phyloP scores from a whole-genome alignment of 2,329 filamentous ascomycete genomes.

The Colletotrichum brevisporum region DNA sequence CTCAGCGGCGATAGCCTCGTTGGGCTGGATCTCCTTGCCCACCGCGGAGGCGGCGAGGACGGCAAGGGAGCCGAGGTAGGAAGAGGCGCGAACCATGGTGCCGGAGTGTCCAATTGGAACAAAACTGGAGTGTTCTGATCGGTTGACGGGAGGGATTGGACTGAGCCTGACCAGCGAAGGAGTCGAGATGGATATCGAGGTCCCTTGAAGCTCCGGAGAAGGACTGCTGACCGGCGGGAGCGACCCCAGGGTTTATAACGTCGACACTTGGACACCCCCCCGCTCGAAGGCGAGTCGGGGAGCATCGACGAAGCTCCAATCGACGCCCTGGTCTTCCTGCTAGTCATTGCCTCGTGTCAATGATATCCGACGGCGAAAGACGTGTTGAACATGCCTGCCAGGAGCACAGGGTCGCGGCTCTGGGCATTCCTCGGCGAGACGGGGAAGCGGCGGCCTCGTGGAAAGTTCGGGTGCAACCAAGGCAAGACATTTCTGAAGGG shows the following conservation, averaged over 20 bases:
- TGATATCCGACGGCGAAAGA: slow-evolving; percentile 8
- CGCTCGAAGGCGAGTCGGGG: neutral
- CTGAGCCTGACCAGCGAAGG: neutral
- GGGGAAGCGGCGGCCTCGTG: slow-evolving; percentile 1
- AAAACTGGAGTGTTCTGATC: neutral
- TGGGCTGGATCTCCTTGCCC: slow-evolving; percentile 40
- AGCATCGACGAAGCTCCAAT: neutral
- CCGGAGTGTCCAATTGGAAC: slow-evolving; percentile 23
- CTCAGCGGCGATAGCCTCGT: slow-evolving; percentile 39
- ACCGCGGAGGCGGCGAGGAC: slow-evolving; percentile 41
- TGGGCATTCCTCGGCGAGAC: slow-evolving; percentile 30
- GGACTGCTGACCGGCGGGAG: neutral
- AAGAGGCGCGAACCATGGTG: slow-evolving; percentile 40
- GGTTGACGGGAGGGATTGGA: slow-evolving; percentile 14
- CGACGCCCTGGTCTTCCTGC: neutral
- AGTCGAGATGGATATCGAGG: slow-evolving; percentile 3
- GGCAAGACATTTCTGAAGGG: slow-evolving; percentile 3
- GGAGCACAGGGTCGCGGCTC: slow-evolving; percentile 10
- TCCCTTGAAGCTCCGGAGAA: slow-evolving; percentile 8
- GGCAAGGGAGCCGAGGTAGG: slow-evolving; percentile 39
- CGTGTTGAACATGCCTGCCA: slow-evolving; percentile 16
- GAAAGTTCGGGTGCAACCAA: slow-evolving; percentile 21
- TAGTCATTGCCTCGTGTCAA: slow-evolving; percentile 27
- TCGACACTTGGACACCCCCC: neutral
- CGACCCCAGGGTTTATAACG: slow-evolving; percentile 14